These are phyloP conservation scores for Echites panduratus DNA, from an alignment of 257 asterid genomes.

Conservation along the genomic window DNA sequence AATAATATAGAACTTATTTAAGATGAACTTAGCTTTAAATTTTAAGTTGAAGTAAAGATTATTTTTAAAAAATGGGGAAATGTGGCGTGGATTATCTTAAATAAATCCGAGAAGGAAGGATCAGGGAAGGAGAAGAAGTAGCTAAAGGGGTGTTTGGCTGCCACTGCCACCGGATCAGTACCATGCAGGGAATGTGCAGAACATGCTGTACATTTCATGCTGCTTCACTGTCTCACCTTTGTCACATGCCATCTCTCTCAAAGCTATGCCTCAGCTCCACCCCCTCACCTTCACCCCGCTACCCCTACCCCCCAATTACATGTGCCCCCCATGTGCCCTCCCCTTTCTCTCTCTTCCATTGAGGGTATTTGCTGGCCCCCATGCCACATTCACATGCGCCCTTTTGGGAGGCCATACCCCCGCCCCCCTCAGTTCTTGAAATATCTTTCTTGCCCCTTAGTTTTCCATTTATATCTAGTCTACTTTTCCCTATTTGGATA, in stretches of 20 bases:
- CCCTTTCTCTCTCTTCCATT: constrained; percentile 8
- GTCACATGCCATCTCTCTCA: constrained; percentile 46
- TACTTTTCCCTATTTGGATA: constrained; percentile 15
- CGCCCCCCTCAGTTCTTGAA: constrained; percentile 4
- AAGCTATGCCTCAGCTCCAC: constrained; percentile 1
- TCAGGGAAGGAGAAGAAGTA: neutral
- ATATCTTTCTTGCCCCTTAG: constrained; percentile 25
- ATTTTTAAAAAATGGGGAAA: neutral
- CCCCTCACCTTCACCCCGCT: constrained; percentile 1
- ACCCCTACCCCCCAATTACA: constrained; percentile 16
- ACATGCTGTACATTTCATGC: constrained; percentile 81
- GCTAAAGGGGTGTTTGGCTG: constrained; percentile 1
- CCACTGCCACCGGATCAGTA: constrained; percentile 22
- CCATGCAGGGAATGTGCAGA: constrained; percentile 96
- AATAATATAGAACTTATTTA: too few species aligned
- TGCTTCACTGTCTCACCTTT: constrained; percentile 63
- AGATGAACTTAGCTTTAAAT: too few species aligned
- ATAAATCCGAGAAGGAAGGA: constrained; percentile 10
- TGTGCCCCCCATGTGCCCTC: constrained; percentile 66
- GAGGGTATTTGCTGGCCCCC: constrained; percentile 46
- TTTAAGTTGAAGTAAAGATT: too few species aligned
- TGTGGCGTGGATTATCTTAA: neutral
- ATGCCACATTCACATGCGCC: constrained; percentile 56
- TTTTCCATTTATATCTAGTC: constrained; percentile 8
- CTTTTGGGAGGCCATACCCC: constrained; percentile 43